Conservation (phyloP, 257 asterid genomes). For the Solanum peruvianum region DNA sequence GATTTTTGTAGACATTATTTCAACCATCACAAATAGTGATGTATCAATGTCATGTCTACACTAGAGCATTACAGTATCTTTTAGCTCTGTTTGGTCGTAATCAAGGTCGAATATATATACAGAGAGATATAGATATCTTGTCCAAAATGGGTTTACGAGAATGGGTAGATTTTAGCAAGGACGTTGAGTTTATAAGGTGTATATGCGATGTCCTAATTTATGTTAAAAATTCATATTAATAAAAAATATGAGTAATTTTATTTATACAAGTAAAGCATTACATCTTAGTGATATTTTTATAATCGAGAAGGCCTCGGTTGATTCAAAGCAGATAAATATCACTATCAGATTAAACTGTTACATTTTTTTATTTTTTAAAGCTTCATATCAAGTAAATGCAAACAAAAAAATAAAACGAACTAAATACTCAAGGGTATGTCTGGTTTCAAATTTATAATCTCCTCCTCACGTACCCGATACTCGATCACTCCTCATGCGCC, state of each 20-base stretch:
- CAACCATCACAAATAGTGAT: background rate
- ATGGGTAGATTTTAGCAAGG: background rate
- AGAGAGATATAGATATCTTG: too few relatives aligned
- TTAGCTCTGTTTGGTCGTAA: background rate
- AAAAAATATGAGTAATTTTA: background rate
- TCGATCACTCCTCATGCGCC: background rate
- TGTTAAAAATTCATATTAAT: too few relatives aligned
- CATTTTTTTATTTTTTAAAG: too few relatives aligned
- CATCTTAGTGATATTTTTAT: background rate
- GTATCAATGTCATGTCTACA: background rate
- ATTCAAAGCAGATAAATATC: too few relatives aligned
- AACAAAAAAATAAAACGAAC: too few relatives aligned
- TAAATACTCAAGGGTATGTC: too few relatives aligned
- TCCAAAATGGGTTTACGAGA: too few relatives aligned
- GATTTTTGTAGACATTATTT: background rate
- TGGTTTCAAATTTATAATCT: background rate
- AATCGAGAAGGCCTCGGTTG: background rate
- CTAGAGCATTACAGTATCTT: background rate
- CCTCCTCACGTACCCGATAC: background rate
- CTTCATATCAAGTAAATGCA: too few relatives aligned
- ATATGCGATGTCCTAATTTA: background rate
- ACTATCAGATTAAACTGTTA: too few relatives aligned
- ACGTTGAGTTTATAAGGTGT: background rate
- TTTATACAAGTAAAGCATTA: too few relatives aligned
- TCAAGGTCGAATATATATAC: too few relatives aligned